Evolutionary conservation across 306 rosid genomes (phyloP).

Genomic region (Prunus salicina): DNA sequence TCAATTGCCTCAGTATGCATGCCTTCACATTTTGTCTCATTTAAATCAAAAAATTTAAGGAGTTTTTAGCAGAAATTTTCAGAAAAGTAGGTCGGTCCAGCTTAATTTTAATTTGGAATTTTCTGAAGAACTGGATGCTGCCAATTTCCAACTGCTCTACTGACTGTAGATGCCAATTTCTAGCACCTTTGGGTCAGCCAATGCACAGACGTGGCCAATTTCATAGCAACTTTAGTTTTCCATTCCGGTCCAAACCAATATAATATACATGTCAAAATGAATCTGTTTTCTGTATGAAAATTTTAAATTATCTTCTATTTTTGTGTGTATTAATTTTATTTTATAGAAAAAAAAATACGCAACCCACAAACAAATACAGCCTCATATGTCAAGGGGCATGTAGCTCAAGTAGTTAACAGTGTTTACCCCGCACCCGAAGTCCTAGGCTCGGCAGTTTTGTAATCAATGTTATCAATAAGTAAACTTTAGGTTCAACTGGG

Average conservation of each 20-base stretch:
- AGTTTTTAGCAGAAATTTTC: neutral
- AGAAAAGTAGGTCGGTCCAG: neutral
- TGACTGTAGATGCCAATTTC: slow-evolving; percentile 10
- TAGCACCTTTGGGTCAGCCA: neutral
- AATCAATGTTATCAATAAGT: neutral
- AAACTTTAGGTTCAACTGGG: neutral
- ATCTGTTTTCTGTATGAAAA: neutral
- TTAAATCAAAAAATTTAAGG: too few species aligned
- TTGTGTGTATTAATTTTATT: neutral
- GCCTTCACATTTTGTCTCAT: neutral
- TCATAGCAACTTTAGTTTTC: neutral
- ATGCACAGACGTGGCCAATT: slow-evolving; percentile 1
- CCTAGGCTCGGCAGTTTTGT: neutral
- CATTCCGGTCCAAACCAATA: slow-evolving; percentile 22
- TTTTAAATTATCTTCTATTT: neutral
- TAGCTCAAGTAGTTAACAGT: too few species aligned
- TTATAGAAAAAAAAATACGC: neutral
- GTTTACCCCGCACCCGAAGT: too few species aligned
- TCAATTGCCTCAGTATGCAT: neutral
- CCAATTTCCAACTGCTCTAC: slow-evolving; percentile 4
- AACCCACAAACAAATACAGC: neutral
- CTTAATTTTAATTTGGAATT: neutral
- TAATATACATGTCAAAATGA: neutral
- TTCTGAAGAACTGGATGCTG: slow-evolving; percentile 12
- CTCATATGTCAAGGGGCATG: neutral